Evolutionary conservation across 148 eudicot genomes (phyloP).

Genomic region (Arbutus unedo): DNA sequence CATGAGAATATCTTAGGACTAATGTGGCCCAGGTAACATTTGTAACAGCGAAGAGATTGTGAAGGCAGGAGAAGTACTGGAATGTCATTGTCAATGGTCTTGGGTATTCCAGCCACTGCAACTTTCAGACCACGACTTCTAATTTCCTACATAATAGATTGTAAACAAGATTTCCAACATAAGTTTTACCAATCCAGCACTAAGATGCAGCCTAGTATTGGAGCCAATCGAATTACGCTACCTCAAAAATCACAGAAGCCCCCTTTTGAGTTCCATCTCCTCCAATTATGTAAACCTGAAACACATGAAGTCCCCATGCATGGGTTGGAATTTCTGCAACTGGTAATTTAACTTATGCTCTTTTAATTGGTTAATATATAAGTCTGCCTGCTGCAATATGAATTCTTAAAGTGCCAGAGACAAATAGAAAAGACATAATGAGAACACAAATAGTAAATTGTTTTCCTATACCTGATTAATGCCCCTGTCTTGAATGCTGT

Average conservation of each 20-base stretch:
- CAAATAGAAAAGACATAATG: background rate
- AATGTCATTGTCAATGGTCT: constrained; percentile 61
- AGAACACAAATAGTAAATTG: background rate
- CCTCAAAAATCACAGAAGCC: constrained; percentile 56
- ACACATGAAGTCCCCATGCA: constrained; percentile 1
- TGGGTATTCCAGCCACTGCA: constrained; percentile 52
- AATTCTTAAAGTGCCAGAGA: background rate
- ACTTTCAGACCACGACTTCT: constrained; percentile 54
- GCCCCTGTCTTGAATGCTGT: constrained; percentile 25
- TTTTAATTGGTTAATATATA: background rate
- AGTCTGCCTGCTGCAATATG: background rate
- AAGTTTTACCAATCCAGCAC: background rate
- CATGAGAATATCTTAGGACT: background rate
- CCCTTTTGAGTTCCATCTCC: constrained; percentile 64
- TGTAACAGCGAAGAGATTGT: background rate
- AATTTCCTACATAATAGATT: constrained; percentile 36
- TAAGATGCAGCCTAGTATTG: background rate
- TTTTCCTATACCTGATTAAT: constrained; percentile 22
- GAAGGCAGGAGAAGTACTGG: constrained; percentile 32
- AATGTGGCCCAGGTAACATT: background rate
- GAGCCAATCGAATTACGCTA: constrained; percentile 16
- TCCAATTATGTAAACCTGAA: constrained; percentile 50
- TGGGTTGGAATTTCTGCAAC: background rate
- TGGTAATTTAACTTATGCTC: background rate
- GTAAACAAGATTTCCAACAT: background rate